Conservation (phyloP, 805 yeast genomes). For the Ascoidea rubescens region DNA sequence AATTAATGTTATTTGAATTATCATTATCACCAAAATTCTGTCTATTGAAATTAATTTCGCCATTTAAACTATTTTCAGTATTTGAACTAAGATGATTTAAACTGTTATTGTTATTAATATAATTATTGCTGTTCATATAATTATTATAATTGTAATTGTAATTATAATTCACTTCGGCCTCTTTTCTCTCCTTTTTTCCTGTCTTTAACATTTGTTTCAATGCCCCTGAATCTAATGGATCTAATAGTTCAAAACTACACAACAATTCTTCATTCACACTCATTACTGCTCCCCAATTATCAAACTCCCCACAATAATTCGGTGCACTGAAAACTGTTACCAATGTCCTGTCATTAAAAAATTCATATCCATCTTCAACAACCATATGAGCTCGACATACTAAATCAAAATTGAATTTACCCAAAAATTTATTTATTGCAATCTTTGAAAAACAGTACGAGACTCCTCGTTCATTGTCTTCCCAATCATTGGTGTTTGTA, state of each 20-base stretch:
- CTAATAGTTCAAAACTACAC: slow-evolving; percentile 59
- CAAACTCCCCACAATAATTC: slow-evolving; percentile 72
- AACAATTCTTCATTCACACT: slow-evolving; percentile 52
- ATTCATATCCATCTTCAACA: slow-evolving; percentile 80
- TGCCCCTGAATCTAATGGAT: slow-evolving; percentile 35
- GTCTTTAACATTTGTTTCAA: slow-evolving; percentile 89
- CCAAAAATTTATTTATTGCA: slow-evolving; percentile 57
- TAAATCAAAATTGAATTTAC: slow-evolving; percentile 56
- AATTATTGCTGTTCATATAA: too few relatives aligned
- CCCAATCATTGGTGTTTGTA: slow-evolving; percentile 41
- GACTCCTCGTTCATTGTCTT: slow-evolving; percentile 73
- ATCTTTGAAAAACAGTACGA: slow-evolving; percentile 64
- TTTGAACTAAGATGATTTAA: too few relatives aligned
- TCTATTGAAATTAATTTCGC: too few relatives aligned
- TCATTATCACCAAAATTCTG: too few relatives aligned
- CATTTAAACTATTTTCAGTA: too few relatives aligned
- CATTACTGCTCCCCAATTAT: slow-evolving; percentile 76
- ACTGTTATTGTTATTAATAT: too few relatives aligned
- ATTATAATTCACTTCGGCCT: neutral
- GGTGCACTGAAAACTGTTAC: slow-evolving; percentile 79
- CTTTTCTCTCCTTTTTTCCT: slow-evolving; percentile 76
- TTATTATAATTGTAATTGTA: too few relatives aligned
- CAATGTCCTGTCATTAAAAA: slow-evolving; percentile 56
- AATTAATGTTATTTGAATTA: too few relatives aligned
- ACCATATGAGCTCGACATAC: slow-evolving; percentile 83